Evolutionary conservation across 306 rosid species (phyloP).

Genomic region (Cercis canadensis): DNA sequence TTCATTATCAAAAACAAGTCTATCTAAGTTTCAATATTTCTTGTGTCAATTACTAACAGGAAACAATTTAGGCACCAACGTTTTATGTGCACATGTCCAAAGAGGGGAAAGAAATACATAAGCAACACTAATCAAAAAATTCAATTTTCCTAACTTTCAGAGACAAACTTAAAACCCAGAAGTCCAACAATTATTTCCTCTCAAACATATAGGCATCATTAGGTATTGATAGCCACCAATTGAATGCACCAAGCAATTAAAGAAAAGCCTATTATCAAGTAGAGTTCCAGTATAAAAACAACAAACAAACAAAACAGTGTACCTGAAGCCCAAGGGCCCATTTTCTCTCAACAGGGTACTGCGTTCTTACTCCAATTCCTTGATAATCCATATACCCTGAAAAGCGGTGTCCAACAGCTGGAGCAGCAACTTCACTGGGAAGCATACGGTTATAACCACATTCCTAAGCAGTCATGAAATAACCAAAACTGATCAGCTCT

Average conservation of each 20-base stretch:
- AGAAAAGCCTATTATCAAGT: constrained; percentile 1
- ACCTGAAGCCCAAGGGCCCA: constrained; percentile 99
- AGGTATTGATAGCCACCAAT: constrained; percentile 28
- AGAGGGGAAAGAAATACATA: constrained; percentile 8
- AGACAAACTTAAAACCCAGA: constrained; percentile 26
- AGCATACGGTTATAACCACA: constrained; percentile 61
- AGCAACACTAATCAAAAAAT: constrained; percentile 31
- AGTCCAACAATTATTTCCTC: constrained; percentile 28
- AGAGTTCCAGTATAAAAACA: constrained; percentile 16
- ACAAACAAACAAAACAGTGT: constrained; percentile 38
- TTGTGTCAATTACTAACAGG: not conserved
- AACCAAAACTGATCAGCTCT: constrained; percentile 39
- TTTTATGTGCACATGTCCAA: not conserved
- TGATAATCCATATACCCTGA: constrained; percentile 74
- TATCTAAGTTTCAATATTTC: constrained; percentile 20
- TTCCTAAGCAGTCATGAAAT: constrained; percentile 53
- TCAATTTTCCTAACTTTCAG: not conserved
- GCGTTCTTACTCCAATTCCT: constrained; percentile 65
- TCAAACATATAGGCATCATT: constrained; percentile 21
- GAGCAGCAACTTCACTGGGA: constrained; percentile 58
- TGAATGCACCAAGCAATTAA: constrained; percentile 20
- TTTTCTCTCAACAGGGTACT: constrained; percentile 80
- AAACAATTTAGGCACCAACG: constrained; percentile 22
- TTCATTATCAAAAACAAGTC: constrained; percentile 38
- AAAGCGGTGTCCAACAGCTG: constrained; percentile 75